Evolutionary conservation across 768 basidiomycete species (phyloP).

Genomic region (Lactarius evosmus): DNA sequence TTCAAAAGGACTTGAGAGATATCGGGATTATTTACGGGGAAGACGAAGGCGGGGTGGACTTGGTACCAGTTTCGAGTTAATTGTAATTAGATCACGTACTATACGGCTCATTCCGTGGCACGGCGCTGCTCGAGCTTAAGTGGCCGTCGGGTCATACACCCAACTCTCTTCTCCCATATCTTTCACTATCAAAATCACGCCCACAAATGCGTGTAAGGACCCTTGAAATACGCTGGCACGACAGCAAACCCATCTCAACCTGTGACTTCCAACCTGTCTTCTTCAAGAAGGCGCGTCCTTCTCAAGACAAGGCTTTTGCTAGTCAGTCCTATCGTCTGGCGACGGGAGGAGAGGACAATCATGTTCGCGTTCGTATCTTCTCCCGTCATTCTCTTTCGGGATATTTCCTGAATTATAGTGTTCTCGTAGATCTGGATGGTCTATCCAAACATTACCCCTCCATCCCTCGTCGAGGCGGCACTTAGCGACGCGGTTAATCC

Average conservation of each 20-base stretch:
- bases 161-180: slow-evolving; percentile 1
- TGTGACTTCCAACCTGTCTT: slow-evolving; percentile 91
- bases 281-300: slow-evolving; percentile 76
- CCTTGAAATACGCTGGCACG: slow-evolving; percentile 95
- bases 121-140: slow-evolving; percentile 1
- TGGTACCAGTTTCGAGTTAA: slow-evolving; percentile 10
- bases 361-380: slow-evolving; percentile 76
- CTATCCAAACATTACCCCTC: slow-evolving; percentile 81
- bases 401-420: background rate
- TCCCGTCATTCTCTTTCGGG: background rate
- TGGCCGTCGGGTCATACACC: background rate
- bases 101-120: slow-evolving; percentile 6
- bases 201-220: slow-evolving; percentile 77
- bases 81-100: slow-evolving; percentile 3
- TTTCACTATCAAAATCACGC: slow-evolving; percentile 18
- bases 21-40: slow-evolving; percentile 28
- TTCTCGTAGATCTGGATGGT: slow-evolving; percentile 82
- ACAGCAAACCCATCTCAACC: slow-evolving; percentile 91
- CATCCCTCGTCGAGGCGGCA: slow-evolving; percentile 48
- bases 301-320: slow-evolving; percentile 53
- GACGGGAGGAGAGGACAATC: slow-evolving; percentile 94
- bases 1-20: slow-evolving; percentile 56
- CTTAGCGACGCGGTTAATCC: slow-evolving; percentile 34
- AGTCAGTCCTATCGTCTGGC: slow-evolving; percentile 85
- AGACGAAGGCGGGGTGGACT: slow-evolving; percentile 21